phyloP scores from a whole-genome alignment of 768 basidiomycete species.

The Lentinula sp. region DNA sequence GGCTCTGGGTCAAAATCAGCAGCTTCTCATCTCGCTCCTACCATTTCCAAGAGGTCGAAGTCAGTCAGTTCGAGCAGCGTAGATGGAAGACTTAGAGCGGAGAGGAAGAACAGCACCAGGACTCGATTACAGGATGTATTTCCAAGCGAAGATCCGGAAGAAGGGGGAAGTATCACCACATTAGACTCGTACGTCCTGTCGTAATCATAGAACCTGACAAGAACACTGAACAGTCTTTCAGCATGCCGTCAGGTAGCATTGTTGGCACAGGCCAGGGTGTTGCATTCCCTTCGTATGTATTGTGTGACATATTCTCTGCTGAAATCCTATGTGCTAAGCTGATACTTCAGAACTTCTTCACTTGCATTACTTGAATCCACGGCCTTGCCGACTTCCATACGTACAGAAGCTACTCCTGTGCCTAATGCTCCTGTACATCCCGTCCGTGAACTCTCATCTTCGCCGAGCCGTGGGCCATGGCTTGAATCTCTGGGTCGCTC shows the following conservation, averaged over 20 bases:
- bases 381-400: background rate
- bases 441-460: background rate
- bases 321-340: background rate
- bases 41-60: background rate
- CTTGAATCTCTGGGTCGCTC: slow-evolving; percentile 25
- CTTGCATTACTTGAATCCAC: background rate
- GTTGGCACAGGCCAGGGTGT: background rate
- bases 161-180: background rate
- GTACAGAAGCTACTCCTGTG: background rate
- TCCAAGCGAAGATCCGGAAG: background rate
- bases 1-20: background rate
- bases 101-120: background rate
- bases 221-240: background rate
- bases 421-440: background rate
- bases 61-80: background rate
- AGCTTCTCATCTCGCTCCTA: background rate
- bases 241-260: background rate
- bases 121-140: slow-evolving; percentile 4
- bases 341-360: background rate
- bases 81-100: background rate
- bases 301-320: background rate
- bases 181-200: background rate
- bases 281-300: background rate
- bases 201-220: background rate
- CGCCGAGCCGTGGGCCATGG: slow-evolving; percentile 18